Percentiles rank a stretch among this genome's conserved stretches.
These are phyloP conservation scores for Papilionanthe hybrid DNA, from an alignment of 116 monocot genomes.

Conservation along the genomic window DNA sequence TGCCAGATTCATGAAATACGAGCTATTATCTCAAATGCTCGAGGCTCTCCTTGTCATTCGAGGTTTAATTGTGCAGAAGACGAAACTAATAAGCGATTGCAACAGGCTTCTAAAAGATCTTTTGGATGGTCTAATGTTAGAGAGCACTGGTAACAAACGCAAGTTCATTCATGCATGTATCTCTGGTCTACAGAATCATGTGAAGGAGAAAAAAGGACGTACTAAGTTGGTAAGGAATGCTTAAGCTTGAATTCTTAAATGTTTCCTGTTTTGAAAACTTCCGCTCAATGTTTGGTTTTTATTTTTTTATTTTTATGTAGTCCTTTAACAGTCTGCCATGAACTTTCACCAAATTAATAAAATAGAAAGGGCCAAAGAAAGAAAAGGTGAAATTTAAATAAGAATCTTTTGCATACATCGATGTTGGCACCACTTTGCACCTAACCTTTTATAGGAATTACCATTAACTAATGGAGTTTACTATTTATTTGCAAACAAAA, in stretches of 20 bases:
- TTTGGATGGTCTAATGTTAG: constrained; percentile 82
- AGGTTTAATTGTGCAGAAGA: constrained; percentile 97
- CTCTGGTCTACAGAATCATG: constrained; percentile 80
- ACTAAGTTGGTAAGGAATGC: constrained; percentile 62
- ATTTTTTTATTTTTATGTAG: neutral
- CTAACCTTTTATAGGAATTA: neutral
- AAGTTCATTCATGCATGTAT: constrained; percentile 96
- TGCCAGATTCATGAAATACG: constrained; percentile 78
- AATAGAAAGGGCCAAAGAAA: neutral
- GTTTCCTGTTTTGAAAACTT: neutral
- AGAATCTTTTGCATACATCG: neutral
- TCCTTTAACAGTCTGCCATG: neutral
- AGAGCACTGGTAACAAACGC: constrained; percentile 80
- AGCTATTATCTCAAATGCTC: constrained; percentile 75
- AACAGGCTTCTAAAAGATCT: constrained; percentile 88
- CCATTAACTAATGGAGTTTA: too few relatives aligned
- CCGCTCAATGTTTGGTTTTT: neutral
- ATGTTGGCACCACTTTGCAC: neutral
- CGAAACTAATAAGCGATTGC: constrained; percentile 91
- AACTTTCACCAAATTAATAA: neutral
- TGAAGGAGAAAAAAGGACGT: constrained; percentile 66
- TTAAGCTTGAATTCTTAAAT: constrained; percentile 1
- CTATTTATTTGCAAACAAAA: too few relatives aligned
- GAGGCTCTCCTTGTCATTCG: constrained; percentile 89
- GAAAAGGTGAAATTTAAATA: neutral